Base-by-base conservation (phyloP, 2,329 filamentous ascomycete species). In the Raffaelea ambrosiae region DNA sequence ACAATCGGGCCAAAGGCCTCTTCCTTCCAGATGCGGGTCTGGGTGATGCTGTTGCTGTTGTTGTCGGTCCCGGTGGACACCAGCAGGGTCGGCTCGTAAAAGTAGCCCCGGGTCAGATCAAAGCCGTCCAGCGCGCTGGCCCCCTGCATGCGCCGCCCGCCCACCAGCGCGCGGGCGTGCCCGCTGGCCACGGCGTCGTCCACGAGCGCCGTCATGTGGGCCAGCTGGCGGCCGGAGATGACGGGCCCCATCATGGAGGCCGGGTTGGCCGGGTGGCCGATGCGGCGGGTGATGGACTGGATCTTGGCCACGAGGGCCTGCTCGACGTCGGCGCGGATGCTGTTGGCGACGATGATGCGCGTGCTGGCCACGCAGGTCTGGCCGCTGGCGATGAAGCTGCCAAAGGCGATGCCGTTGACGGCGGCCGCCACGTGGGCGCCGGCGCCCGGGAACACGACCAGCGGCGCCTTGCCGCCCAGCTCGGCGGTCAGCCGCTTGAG, bases 1-100 rank as follows among this genome's bases (percentile, higher is more conserved):
- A 86, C 82, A 36, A 90, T 86, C 9, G 87, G 87, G 19, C 87
- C 87, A 63, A 93, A 93, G 51, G 88, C 87, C 64, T 93, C 87
- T 62, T 89, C 84, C 57, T 79, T 76, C 71, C 86, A 83, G 55
- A 93, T 84, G 61, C 79, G 79, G 65, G 86, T 84, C 59, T 79
- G 66, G 33, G 79, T 72, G 77, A 89, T 72, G 58, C 78, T 78
- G 53, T 76, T 20, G 43, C 39, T 39, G 77, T 89, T 72, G 58
- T 78, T 78, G 53, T 76, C 13, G 43, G 29, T 39, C 58, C 72
- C 26, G 41, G 80, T 68, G 0, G 62, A 66, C 0, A 61, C 59
- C 22, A 95, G 74, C 2, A 95, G 76, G 0, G 89, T 95, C 0
- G 87, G 87, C 44, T 85, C 75, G 65, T 82, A 94, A 69, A 88